phyloP scores from a whole-genome alignment of 352 stramenopile genomes.

The Globisporangium sylvaticum region DNA sequence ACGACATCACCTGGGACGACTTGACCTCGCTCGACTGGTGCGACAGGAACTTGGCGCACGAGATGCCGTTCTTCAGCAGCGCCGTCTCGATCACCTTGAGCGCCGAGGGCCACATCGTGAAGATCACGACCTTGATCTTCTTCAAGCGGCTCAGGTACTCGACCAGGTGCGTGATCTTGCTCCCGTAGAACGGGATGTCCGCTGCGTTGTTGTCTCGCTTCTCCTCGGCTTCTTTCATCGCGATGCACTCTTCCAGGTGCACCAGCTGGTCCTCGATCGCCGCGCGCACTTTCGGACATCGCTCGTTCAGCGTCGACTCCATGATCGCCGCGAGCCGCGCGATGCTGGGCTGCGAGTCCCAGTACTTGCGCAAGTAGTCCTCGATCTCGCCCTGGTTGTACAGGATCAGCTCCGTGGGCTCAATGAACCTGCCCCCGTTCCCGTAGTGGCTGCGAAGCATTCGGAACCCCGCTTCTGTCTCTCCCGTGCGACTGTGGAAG shows the following conservation, averaged over 20 bases:
- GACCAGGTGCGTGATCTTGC: conserved; percentile 71
- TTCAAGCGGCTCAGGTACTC: conserved; percentile 49
- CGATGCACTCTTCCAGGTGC: conserved; percentile 47
- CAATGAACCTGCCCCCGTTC: conserved; percentile 31
- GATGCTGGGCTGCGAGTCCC: conserved; percentile 30
- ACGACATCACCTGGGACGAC: conserved; percentile 60
- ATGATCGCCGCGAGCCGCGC: conserved; percentile 46
- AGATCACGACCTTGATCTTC: conserved; percentile 74
- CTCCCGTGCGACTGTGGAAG: conserved; percentile 36
- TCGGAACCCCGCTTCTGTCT: conserved; percentile 56
- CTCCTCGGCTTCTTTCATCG: conserved; percentile 27
- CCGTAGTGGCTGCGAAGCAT: conserved; percentile 63
- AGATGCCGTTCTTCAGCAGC: conserved; percentile 50
- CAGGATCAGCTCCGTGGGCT: conserved; percentile 60
- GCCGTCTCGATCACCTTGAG: conserved; percentile 61
- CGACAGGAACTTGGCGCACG: conserved; percentile 66
- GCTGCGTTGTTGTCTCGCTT: conserved; percentile 20
- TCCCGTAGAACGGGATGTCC: conserved; percentile 47
- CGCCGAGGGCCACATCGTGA: conserved; percentile 77
- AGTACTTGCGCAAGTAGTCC: conserved; percentile 66
- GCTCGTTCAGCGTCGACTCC: conserved; percentile 56
- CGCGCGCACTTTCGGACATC: conserved; percentile 39
- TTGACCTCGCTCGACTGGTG: conserved; percentile 79
- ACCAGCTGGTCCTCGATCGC: conserved; percentile 49
- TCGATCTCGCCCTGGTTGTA: conserved; percentile 61